Evolutionary conservation across 495 filamentous ascomycete genomes (phyloP).

Genomic region (Daldinia bambusicola): DNA sequence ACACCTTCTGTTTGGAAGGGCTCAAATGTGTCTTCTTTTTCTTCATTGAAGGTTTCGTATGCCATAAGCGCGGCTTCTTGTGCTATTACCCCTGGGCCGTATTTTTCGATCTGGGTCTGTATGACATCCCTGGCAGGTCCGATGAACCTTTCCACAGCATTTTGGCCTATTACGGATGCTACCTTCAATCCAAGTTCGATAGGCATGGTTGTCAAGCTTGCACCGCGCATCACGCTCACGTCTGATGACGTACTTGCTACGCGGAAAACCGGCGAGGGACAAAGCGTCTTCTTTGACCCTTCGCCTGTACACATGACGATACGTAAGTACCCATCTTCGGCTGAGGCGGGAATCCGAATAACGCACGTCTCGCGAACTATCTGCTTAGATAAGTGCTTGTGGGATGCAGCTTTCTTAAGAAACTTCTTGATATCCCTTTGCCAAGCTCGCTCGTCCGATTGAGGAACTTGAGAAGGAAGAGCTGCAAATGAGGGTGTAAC

Average conservation of each 20-base stretch:
- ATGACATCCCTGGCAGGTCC: conserved; percentile 59
- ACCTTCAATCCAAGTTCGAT: conserved; percentile 71
- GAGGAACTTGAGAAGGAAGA: conserved; percentile 55
- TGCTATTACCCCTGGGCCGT: conserved; percentile 58
- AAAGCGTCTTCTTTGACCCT: conserved; percentile 63
- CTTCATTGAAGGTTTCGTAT: conserved; percentile 51
- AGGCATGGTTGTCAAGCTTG: conserved; percentile 70
- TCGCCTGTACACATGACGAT: conserved; percentile 67
- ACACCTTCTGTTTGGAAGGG: conserved; percentile 34
- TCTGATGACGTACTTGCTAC: conserved; percentile 68
- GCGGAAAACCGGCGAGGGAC: conserved; percentile 71
- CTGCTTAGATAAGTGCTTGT: conserved; percentile 58
- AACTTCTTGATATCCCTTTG: conserved; percentile 72
- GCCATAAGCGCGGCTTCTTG: conserved; percentile 57
- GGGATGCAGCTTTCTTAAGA: conserved; percentile 58
- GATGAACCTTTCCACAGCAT: conserved; percentile 57
- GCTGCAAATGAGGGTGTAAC: conserved; percentile 68
- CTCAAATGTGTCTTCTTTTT: conserved; percentile 44
- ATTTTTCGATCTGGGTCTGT: conserved; percentile 49
- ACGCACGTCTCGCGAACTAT: conserved; percentile 68
- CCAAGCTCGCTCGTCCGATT: conserved; percentile 69
- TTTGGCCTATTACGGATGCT: conserved; percentile 62
- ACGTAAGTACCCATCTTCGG: conserved; percentile 73
- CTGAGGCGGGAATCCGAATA: conserved; percentile 69
- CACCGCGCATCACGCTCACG: conserved; percentile 69